Evolutionary conservation across 371 early-diverging fungal species (phyloP).

Genomic region (Zopfochytrium polystomum): DNA sequence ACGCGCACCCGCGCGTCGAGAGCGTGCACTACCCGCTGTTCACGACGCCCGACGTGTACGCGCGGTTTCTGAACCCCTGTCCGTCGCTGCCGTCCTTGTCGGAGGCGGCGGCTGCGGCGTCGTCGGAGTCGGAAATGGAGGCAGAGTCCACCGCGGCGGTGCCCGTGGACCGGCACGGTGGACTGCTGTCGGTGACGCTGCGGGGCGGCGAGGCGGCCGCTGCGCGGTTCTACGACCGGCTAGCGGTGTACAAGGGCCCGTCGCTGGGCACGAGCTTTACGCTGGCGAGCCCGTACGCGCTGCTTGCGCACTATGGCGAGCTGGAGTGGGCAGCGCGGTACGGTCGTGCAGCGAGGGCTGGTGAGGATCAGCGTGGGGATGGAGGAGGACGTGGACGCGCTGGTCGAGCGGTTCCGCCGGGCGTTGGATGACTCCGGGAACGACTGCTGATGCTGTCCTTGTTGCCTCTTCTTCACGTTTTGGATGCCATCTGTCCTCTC

Average conservation of each 20-base stretch:
- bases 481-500: too few relatives aligned
- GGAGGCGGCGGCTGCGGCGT: slow-evolving; percentile 66
- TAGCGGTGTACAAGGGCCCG: slow-evolving; percentile 82
- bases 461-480: too few relatives aligned
- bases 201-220: slow-evolving; percentile 57
- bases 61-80: slow-evolving; percentile 47
- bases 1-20: slow-evolving; percentile 64
- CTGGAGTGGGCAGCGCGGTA: slow-evolving; percentile 85
- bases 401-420: slow-evolving; percentile 62
- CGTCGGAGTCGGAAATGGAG: too few relatives aligned
- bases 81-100: too few relatives aligned
- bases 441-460: too few relatives aligned
- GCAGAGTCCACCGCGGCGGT: too few relatives aligned
- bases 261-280: slow-evolving; percentile 96
- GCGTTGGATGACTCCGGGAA: too few relatives aligned
- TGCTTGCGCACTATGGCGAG: slow-evolving; percentile 88
- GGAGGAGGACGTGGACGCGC: slow-evolving; percentile 65
- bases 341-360: slow-evolving; percentile 73
- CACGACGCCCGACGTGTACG: slow-evolving; percentile 64
- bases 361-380: slow-evolving; percentile 89
- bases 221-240: slow-evolving; percentile 77
- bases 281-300: slow-evolving; percentile 87
- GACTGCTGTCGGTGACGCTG: slow-evolving; percentile 80
- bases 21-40: slow-evolving; percentile 83
- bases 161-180: too few relatives aligned